Conservation (phyloP, 2,329 filamentous ascomycete genomes). For the Cercospora sp. region DNA sequence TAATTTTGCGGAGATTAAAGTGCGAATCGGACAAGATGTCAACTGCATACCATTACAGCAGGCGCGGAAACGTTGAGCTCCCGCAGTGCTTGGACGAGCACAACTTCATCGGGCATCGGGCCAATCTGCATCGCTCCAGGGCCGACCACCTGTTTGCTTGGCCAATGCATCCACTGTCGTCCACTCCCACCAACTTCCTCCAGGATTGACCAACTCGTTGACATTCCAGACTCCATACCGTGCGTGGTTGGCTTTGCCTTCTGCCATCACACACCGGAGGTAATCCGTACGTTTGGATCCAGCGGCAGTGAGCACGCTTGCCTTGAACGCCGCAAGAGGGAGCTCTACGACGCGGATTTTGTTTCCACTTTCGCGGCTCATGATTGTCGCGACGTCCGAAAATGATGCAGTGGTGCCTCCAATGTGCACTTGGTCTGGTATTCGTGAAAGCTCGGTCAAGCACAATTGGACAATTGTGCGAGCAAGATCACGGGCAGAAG, state of each 20-base stretch:
- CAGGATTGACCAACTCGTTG: constrained; percentile 17
- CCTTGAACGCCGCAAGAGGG: constrained; percentile 11
- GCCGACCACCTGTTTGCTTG: constrained; percentile 3
- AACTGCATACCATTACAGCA: constrained; percentile 29
- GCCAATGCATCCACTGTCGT: constrained; percentile 9
- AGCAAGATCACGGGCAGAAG: constrained; percentile 4
- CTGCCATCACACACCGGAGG: constrained; percentile 11
- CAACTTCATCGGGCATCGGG: background rate
- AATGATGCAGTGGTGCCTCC: constrained; percentile 9
- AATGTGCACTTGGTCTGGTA: constrained; percentile 11
- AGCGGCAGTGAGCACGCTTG: constrained; percentile 8
- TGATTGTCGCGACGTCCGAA: constrained; percentile 1
- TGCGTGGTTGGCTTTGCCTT: constrained; percentile 14
- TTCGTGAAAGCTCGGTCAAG: constrained; percentile 1
- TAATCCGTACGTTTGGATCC: constrained; percentile 5
- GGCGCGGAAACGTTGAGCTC: constrained; percentile 5
- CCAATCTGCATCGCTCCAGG: constrained; percentile 1
- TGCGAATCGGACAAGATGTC: constrained; percentile 49
- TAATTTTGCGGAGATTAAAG: constrained; percentile 48
- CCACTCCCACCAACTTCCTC: constrained; percentile 17
- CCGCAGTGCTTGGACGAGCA: background rate
- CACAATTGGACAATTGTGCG: constrained; percentile 10
- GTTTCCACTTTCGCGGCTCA: constrained; percentile 2
- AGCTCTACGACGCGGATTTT: constrained; percentile 10
- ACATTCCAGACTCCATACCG: constrained; percentile 7